These are phyloP conservation scores for Cornus kousa DNA, from an alignment of 148 eudicot genomes.

Conservation along the genomic window DNA sequence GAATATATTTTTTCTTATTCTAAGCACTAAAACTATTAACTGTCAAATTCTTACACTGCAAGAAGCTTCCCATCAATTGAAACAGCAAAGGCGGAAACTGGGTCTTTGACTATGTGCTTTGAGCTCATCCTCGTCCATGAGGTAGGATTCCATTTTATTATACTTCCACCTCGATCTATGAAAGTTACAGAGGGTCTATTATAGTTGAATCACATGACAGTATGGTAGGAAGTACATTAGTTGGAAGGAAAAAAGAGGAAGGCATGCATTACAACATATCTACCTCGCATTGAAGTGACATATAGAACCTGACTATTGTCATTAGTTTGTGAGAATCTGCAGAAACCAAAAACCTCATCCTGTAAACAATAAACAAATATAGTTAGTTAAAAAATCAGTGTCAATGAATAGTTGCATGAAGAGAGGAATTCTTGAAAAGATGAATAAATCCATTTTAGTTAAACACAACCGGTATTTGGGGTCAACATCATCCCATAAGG, in stretches of 20 bases:
- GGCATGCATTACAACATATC: slow-evolving; percentile 9
- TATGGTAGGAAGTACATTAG: not conserved
- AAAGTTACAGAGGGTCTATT: slow-evolving; percentile 5
- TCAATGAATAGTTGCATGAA: not conserved
- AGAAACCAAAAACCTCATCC: slow-evolving; percentile 73
- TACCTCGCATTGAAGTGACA: slow-evolving; percentile 58
- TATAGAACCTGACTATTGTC: slow-evolving; percentile 60
- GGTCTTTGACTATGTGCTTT: slow-evolving; percentile 55
- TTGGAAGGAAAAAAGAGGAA: slow-evolving; percentile 4
- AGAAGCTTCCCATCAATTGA: slow-evolving; percentile 84
- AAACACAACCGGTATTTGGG: not conserved
- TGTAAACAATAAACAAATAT: slow-evolving; percentile 27
- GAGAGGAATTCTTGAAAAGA: not conserved
- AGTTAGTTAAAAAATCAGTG: not conserved
- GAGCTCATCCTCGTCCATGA: slow-evolving; percentile 77
- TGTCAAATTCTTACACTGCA: slow-evolving; percentile 57
- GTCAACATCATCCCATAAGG: not conserved
- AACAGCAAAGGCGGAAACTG: slow-evolving; percentile 72
- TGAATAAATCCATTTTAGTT: not conserved
- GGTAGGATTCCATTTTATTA: slow-evolving; percentile 60
- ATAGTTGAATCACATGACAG: not conserved
- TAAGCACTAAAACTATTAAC: not conserved
- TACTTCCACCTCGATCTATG: slow-evolving; percentile 74
- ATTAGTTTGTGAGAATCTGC: slow-evolving; percentile 58
- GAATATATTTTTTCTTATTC: too few species aligned